Evolutionary conservation across 306 rosid species (phyloP), one percentile per base, ranked within the genome.

Genomic region (Luffa acutangula): DNA sequence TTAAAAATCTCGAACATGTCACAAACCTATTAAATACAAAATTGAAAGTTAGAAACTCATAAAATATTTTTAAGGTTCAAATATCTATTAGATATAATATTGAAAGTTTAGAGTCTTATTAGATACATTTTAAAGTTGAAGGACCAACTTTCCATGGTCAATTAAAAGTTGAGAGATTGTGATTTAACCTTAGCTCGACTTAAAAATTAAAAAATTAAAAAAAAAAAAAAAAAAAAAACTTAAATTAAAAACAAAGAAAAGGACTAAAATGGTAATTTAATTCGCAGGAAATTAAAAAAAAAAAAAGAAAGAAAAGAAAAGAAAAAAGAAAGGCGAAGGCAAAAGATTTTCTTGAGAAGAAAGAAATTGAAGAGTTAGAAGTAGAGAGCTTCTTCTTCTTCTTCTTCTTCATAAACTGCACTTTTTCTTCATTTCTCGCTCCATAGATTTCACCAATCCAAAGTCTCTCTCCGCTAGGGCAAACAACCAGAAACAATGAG

Each of bases 401-500:
- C 75, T 46, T 79, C 76, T 46, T 79, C 76, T 18, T 78, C 66
- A 48, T 60, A 58, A 48, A 59, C 77, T 62, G 12, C 41, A 34
- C 43, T 57, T 13, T 10, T 79, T 36, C 59, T 79, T 36, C 59
- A 21, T 58, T 79, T 37, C 51, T 7, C 20, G 15, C 34, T 36
- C 34, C 48, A 15, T 48, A 33, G 43, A 34, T 10, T 17, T 25
- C 31, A 34, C 7, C 58, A 45, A 51, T 34, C 60, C 2, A 53
- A 31, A 11, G 9, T 54, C 67, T 0, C 8, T 10, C 2, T 79
- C 58, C 13, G 2, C 18, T 20, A 66, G 52, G 45, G 80, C 66
- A 67, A 48, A 79, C 33, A 39, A 21, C 7, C 43, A 49, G 1
- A 7, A 33, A 77, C 72, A 41, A 94, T 94, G 98, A 92, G 97